These are phyloP conservation scores for Ascocoryne sarcoides DNA, from an alignment of 2,329 filamentous ascomycete species.

Conservation along the genomic window DNA sequence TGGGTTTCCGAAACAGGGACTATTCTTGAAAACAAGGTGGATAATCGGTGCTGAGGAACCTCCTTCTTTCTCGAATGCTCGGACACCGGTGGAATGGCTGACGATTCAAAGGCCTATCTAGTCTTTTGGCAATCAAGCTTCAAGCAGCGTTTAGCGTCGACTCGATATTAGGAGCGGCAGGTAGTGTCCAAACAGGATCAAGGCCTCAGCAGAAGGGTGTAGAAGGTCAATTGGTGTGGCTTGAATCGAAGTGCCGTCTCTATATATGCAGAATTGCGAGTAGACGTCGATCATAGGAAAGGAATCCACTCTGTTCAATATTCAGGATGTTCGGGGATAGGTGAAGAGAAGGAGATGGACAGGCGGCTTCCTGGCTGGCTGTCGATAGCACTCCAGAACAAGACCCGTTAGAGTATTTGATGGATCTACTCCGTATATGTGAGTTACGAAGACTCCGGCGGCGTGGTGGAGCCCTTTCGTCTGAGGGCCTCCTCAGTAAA, in stretches of 20 bases:
- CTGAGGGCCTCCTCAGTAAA: conserved; percentile 15
- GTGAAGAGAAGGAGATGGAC: neutral
- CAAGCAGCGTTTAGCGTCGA: neutral
- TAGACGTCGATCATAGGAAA: neutral
- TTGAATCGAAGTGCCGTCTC: no score
- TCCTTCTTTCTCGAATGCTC: conserved; percentile 14
- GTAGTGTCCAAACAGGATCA: neutral
- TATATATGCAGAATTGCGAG: no score
- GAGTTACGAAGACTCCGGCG: conserved; percentile 9
- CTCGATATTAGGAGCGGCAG: neutral
- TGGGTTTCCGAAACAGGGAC: conserved; percentile 25
- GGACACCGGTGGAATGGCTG: conserved; percentile 13
- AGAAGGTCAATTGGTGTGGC: no score
- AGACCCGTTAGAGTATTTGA: conserved; percentile 10
- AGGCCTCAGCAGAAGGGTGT: neutral
- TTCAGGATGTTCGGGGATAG: neutral
- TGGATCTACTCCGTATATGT: conserved; percentile 16
- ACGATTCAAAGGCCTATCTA: conserved; percentile 1
- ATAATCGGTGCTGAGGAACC: conserved; percentile 11
- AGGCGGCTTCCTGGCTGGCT: neutral
- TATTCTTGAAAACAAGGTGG: conserved; percentile 21
- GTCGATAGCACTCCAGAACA: neutral
- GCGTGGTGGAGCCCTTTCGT: conserved; percentile 19
- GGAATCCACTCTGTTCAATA: neutral
- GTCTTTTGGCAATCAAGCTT: no score